Conservation (phyloP, 306 rosid species). For the Medicago arabica region DNA sequence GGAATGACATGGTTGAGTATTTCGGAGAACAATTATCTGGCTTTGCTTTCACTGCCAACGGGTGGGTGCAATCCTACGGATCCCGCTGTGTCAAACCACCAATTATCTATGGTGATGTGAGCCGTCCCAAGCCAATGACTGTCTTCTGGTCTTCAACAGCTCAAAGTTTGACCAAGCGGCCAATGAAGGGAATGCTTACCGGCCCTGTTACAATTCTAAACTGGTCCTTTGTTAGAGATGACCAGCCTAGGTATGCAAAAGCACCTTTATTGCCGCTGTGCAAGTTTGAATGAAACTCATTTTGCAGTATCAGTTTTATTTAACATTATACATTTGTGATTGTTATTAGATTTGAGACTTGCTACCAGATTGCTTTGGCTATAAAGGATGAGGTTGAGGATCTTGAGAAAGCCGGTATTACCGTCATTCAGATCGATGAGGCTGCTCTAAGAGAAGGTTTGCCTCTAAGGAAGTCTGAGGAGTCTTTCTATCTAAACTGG, state of each 20-base stretch:
- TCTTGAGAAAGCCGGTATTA: conserved; percentile 79
- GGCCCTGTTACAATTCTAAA: conserved; percentile 90
- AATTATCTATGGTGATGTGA: conserved; percentile 87
- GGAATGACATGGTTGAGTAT: conserved; percentile 96
- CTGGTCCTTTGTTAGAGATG: conserved; percentile 90
- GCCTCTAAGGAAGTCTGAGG: conserved; percentile 79
- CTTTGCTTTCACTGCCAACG: conserved; percentile 87
- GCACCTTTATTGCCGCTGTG: neutral
- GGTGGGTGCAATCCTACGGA: conserved; percentile 94
- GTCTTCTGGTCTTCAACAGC: conserved; percentile 85
- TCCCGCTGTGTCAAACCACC: conserved; percentile 92
- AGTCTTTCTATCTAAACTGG: conserved; percentile 77
- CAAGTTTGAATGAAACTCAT: neutral
- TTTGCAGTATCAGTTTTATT: conserved; percentile 16
- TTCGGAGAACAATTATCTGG: conserved; percentile 90
- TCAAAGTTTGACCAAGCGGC: conserved; percentile 73
- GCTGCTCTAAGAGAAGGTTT: conserved; percentile 92
- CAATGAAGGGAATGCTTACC: conserved; percentile 95
- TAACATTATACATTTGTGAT: conserved; percentile 34
- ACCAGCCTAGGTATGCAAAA: conserved; percentile 74
- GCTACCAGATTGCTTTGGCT: conserved; percentile 92
- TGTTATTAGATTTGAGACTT: conserved; percentile 69
- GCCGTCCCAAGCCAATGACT: conserved; percentile 92
- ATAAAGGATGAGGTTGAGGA: conserved; percentile 92
- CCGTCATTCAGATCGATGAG: conserved; percentile 86